A percentile compares a stretch with the other conserved stretches of the same genome.
phyloP scores from a whole-genome alignment of 495 filamentous ascomycete genomes.

The Aspergillus asperescens region DNA sequence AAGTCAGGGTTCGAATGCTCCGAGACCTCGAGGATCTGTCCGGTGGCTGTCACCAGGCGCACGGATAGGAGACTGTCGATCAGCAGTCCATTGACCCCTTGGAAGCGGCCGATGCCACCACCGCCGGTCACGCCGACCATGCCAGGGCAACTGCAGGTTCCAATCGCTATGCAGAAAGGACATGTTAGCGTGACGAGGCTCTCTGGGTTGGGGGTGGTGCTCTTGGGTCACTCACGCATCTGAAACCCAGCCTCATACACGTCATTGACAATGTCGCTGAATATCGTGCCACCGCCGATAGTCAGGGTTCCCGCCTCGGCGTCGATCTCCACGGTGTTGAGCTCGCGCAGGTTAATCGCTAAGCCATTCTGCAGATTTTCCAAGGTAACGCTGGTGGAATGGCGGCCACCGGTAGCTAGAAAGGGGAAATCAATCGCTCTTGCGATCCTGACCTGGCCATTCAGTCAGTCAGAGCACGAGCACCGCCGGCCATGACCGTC shows the following conservation, averaged over 20 bases:
- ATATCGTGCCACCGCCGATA: constrained; percentile 25
- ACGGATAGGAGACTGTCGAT: constrained; percentile 31
- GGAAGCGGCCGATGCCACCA: constrained; percentile 29
- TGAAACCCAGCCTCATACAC: constrained; percentile 23
- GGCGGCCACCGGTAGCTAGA: constrained; percentile 25
- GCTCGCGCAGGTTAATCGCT: constrained; percentile 25
- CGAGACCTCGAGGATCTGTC: constrained; percentile 23
- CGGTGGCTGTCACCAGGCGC: constrained; percentile 28
- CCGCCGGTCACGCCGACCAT: constrained; percentile 31
- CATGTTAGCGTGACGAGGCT: too few relatives aligned
- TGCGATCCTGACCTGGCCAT: constrained; percentile 1
- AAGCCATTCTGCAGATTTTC: constrained; percentile 21
- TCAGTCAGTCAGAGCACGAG: too few relatives aligned
- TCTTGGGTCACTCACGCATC: constrained; percentile 26
- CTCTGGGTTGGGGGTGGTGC: too few relatives aligned
- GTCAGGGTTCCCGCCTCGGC: constrained; percentile 17
- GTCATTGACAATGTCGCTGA: constrained; percentile 19
- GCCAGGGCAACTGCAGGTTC: constrained; percentile 20
- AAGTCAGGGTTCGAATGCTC: constrained; percentile 22
- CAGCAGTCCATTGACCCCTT: constrained; percentile 33
- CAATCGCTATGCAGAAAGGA: too few relatives aligned
- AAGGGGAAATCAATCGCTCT: constrained; percentile 17
- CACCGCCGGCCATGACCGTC: not conserved
- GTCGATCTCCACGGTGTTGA: constrained; percentile 25
- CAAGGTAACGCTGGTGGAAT: constrained; percentile 23